Conservation (phyloP, 441 rosid genomes). For the Kokia cookei region DNA sequence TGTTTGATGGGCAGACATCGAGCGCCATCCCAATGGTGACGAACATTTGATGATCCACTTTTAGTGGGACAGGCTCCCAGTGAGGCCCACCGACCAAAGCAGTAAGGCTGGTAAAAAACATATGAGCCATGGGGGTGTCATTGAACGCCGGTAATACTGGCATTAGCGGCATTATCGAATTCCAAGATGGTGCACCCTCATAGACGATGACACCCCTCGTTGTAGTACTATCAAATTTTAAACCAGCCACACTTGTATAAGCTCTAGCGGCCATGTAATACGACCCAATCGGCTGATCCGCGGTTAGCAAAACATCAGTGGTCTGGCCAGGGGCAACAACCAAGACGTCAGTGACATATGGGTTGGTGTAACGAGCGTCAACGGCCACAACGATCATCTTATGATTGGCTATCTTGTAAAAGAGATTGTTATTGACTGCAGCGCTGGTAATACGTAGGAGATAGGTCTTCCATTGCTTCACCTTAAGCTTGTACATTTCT, state of each 20-base stretch:
- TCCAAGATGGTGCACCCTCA: conserved; percentile 11
- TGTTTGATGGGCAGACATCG: conserved; percentile 33
- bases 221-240: conserved; percentile 41
- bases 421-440: conserved; percentile 75
- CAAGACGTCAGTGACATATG: conserved; percentile 62
- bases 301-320: conserved; percentile 53
- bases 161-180: conserved; percentile 35
- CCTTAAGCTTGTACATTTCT: conserved; percentile 55
- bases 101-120: conserved; percentile 48
- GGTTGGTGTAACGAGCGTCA: conserved; percentile 68
- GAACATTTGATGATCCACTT: conserved; percentile 63
- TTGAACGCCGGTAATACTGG: conserved; percentile 53
- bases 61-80: conserved; percentile 57
- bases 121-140: conserved; percentile 67
- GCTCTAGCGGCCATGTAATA: conserved; percentile 82
- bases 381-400: conserved; percentile 62
- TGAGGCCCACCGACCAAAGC: conserved; percentile 40
- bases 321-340: conserved; percentile 79
- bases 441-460: conserved; percentile 82
- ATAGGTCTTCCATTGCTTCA: conserved; percentile 60
- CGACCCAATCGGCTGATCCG: conserved; percentile 55
- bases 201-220: conserved; percentile 62
- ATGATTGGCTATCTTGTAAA: conserved; percentile 86
- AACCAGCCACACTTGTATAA: conserved; percentile 36
- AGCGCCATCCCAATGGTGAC: conserved; percentile 61